These are phyloP conservation scores for Aureobasidium pullulans DNA, from an alignment of 2,329 filamentous ascomycete genomes.

Conservation along the genomic window DNA sequence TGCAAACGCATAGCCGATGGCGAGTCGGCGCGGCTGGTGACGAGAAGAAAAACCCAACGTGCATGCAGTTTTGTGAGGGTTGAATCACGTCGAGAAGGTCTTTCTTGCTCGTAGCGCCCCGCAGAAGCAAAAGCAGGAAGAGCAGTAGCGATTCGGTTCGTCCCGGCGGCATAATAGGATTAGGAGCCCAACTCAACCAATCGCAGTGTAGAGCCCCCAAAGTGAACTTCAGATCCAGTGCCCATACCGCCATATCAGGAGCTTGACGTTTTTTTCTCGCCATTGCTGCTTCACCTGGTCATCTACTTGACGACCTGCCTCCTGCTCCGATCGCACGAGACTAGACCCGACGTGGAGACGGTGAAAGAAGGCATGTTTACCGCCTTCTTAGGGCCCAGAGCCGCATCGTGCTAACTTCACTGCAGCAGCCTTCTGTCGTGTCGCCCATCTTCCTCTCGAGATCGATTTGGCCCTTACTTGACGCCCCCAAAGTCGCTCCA, in stretches of 20 bases:
- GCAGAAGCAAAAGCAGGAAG: constrained; percentile 10
- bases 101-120: constrained; percentile 3
- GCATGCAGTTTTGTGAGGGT: background rate
- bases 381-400: background rate
- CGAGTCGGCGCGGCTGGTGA: background rate
- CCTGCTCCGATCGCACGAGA: background rate
- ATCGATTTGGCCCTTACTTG: background rate
- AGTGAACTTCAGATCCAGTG: constrained; percentile 7
- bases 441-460: background rate
- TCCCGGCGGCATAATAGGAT: constrained; percentile 9
- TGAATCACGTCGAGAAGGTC: background rate
- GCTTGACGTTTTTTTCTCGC: constrained; percentile 4
- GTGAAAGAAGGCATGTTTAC: constrained; percentile 14
- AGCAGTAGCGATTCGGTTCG: constrained; percentile 10
- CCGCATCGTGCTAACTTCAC: constrained; percentile 9
- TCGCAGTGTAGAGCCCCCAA: constrained; percentile 10
- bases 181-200: constrained; percentile 13
- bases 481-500: background rate
- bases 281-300: background rate
- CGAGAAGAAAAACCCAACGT: background rate
- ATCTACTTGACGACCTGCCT: background rate
- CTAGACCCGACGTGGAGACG: background rate
- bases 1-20: background rate
- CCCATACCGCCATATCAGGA: constrained; percentile 11
- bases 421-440: background rate